Percentiles rank a stretch among this genome's conserved stretches.
phyloP scores from a whole-genome alignment of 1,284 basidiomycete species.

The Cryptococcus sp. region DNA sequence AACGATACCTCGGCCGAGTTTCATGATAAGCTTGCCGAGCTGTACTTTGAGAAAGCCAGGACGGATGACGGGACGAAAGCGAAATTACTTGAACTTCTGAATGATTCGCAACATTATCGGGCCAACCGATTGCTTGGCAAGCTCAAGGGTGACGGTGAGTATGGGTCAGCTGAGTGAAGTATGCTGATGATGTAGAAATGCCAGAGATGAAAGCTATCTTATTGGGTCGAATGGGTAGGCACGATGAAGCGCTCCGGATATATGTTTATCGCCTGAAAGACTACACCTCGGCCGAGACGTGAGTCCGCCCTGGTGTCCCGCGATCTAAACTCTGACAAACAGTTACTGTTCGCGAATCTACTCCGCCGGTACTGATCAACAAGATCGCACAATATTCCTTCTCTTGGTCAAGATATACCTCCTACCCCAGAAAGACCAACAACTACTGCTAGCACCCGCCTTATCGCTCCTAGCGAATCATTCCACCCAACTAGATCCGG shows the following conservation, averaged over 20 bases:
- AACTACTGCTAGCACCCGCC: constrained; percentile 64
- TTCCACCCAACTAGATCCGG: constrained; percentile 71
- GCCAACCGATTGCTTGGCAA: constrained; percentile 73
- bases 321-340: constrained; percentile 2
- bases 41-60: constrained; percentile 68
- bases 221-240: constrained; percentile 80
- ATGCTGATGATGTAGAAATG: constrained; percentile 55
- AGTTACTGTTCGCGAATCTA: constrained; percentile 86
- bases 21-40: constrained; percentile 81
- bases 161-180: not conserved
- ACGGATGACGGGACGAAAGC: constrained; percentile 52
- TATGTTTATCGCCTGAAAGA: constrained; percentile 84
- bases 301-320: constrained; percentile 33
- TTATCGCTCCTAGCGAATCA: constrained; percentile 78
- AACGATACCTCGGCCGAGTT: constrained; percentile 64
- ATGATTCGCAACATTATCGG: constrained; percentile 65
- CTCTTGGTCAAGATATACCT: constrained; percentile 84
- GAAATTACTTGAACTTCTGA: constrained; percentile 73
- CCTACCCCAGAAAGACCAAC: constrained; percentile 51
- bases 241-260: constrained; percentile 86
- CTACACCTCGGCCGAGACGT: constrained; percentile 82
- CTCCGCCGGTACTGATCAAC: constrained; percentile 48
- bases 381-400: constrained; percentile 64
- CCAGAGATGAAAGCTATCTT: constrained; percentile 85
- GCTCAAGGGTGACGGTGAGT: constrained; percentile 67